Percentiles rank a stretch among this genome's conserved stretches.
phyloP scores from a whole-genome alignment of 1,284 basidiomycete genomes.

The Sporisorium exsertum region DNA sequence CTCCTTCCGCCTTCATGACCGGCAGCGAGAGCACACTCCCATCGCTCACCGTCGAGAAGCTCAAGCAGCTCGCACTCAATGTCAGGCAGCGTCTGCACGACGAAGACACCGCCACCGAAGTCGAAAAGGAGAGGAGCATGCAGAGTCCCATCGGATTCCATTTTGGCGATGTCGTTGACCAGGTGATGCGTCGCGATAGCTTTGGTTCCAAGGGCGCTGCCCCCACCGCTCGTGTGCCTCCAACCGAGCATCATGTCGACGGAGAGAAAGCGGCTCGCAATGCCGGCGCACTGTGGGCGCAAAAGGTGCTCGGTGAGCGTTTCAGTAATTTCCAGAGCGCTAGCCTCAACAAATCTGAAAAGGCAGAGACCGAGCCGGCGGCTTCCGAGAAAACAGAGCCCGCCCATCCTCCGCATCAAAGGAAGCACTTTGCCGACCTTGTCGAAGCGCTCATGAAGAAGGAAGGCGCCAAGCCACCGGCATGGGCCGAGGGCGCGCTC shows the following conservation, averaged over 20 bases:
- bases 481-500: constrained; percentile 64
- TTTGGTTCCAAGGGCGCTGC: constrained; percentile 24
- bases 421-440: constrained; percentile 58
- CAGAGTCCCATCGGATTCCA: constrained; percentile 50
- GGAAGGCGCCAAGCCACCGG: constrained; percentile 59
- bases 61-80: constrained; percentile 47
- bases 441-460: constrained; percentile 63
- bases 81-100: constrained; percentile 52
- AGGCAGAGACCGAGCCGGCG: constrained; percentile 7
- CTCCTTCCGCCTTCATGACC: constrained; percentile 46
- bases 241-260: constrained; percentile 34
- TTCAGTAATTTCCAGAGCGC: constrained; percentile 42
- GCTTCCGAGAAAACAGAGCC: constrained; percentile 13
- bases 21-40: constrained; percentile 49
- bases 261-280: constrained; percentile 56
- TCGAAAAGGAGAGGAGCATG: constrained; percentile 45
- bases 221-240: constrained; percentile 13
- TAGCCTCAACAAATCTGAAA: constrained; percentile 8
- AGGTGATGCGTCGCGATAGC: constrained; percentile 48
- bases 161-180: constrained; percentile 61
- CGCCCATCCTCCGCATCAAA: constrained; percentile 17
- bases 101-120: constrained; percentile 62
- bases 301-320: constrained; percentile 62
- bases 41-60: constrained; percentile 46
- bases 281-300: constrained; percentile 61